Evolutionary conservation across 306 rosid species (phyloP).

Genomic region (Castanospermum australe): DNA sequence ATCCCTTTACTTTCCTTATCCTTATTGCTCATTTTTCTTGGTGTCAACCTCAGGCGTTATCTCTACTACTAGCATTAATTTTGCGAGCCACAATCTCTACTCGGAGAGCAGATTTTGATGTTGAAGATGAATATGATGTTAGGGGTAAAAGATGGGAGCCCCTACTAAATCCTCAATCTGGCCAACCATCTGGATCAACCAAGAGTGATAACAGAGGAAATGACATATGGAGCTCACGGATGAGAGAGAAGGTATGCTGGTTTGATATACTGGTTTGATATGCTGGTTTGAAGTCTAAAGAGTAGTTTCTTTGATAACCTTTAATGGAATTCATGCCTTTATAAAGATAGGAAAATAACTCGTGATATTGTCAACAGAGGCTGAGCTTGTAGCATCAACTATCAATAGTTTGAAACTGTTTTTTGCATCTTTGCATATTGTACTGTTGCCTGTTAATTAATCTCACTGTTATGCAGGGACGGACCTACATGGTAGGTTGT

Average conservation of each 20-base stretch:
- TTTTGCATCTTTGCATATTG: neutral
- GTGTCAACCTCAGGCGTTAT: constrained; percentile 56
- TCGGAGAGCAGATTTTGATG: constrained; percentile 44
- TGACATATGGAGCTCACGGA: constrained; percentile 80
- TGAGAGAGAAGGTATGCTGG: constrained; percentile 81
- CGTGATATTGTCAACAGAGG: neutral
- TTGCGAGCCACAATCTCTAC: constrained; percentile 74
- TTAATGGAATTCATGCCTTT: neutral
- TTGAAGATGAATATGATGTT: constrained; percentile 51
- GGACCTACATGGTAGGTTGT: too few relatives aligned
- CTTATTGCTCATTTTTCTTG: constrained; percentile 29
- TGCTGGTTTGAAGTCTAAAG: constrained; percentile 19
- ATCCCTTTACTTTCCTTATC: neutral
- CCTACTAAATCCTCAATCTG: constrained; percentile 53
- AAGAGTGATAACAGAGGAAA: constrained; percentile 52
- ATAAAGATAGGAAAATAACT: neutral
- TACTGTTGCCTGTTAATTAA: neutral
- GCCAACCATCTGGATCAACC: constrained; percentile 58
- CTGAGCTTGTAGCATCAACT: neutral
- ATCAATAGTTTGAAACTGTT: neutral
- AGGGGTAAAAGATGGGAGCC: constrained; percentile 74
- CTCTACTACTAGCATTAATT: constrained; percentile 69
- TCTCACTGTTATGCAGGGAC: neutral
- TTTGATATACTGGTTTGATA: too few relatives aligned
- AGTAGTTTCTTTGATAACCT: constrained; percentile 1